Evolutionary conservation across 306 rosid species (phyloP), one percentile per base, ranked within the genome.

Genomic region (Alnus rubra): DNA sequence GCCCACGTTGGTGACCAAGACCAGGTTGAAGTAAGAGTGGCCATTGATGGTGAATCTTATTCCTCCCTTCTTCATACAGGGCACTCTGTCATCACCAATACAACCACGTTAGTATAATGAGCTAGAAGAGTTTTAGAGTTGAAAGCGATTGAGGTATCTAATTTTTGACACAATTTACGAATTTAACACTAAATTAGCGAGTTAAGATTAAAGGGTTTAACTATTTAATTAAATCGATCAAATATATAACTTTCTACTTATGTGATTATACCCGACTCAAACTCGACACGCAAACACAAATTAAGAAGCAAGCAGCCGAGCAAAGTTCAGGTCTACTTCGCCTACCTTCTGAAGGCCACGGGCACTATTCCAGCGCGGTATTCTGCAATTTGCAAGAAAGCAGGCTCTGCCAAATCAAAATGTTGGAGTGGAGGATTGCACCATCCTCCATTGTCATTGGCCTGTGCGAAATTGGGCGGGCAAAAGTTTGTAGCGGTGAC

Each of bases 391-490:
- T 94, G 93, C 53, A 94, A 81, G 87, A 89, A 94, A 53, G 97
- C 98, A 18, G 98, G 98, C 81, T 94, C 91, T 3, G 98, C 94
- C 92, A 94, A 74, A 28, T 94, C 98, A 65, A 94, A 92, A 86
- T 94, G 98, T 15, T 90, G 97, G 50, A 92, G 87, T 8, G 98
- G 98, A 79, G 98, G 92, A 65, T 94, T 94, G 86, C 98, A 94
- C 98, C 98, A 94, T 69, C 98, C 98, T 28, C 98, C 98, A 75
- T 94, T 89, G 85, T 89, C 86, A 81, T 92, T 94, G 7, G 98
- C 35, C 81, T 85, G 67, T 10, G 90, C 89, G 3, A 79, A 78
- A 80, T 94, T 94, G 11, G 98, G 98, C 0, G 98, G 98, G 74
- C 98, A 94, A 56, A 94, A 94, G 79, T 94, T 94, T 45, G 97